phyloP scores from a whole-genome alignment of 2,329 filamentous ascomycete genomes.

The Elsinoe perseae region DNA sequence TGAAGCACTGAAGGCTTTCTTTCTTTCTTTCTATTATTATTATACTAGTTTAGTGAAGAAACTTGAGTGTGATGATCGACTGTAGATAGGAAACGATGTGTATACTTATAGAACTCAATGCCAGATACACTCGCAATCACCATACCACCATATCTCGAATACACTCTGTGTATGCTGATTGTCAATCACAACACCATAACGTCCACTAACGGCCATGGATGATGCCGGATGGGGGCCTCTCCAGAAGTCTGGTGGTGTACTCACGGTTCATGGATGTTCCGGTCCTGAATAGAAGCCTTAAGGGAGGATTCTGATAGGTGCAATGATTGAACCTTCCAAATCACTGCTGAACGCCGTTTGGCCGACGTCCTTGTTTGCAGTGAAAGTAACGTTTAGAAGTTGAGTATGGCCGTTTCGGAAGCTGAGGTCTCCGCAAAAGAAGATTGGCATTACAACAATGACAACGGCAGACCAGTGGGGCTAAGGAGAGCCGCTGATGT shows the following conservation, averaged over 20 bases:
- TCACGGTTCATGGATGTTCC: neutral
- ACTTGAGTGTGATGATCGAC: neutral
- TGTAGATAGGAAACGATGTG: neutral
- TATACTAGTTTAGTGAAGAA: neutral
- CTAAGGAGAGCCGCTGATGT: neutral
- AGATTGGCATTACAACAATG: conserved; percentile 1
- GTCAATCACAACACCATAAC: conserved; percentile 9
- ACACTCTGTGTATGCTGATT: neutral
- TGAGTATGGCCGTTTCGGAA: conserved; percentile 7
- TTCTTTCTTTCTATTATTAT: neutral
- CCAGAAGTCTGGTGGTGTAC: neutral
- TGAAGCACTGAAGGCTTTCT: neutral
- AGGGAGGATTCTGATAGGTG: neutral
- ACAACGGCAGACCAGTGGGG: neutral
- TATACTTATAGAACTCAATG: neutral
- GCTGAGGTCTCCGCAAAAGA: conserved; percentile 6
- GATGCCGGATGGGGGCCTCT: neutral
- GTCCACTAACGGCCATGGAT: conserved; percentile 1
- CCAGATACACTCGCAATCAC: neutral
- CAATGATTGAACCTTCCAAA: neutral
- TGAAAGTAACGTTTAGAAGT: neutral
- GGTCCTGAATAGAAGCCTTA: neutral
- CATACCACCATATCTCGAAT: neutral
- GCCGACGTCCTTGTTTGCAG: neutral
- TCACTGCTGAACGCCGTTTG: neutral